Evolutionary conservation across 768 basidiomycete species (phyloP).

Genomic region (Mycena pura): DNA sequence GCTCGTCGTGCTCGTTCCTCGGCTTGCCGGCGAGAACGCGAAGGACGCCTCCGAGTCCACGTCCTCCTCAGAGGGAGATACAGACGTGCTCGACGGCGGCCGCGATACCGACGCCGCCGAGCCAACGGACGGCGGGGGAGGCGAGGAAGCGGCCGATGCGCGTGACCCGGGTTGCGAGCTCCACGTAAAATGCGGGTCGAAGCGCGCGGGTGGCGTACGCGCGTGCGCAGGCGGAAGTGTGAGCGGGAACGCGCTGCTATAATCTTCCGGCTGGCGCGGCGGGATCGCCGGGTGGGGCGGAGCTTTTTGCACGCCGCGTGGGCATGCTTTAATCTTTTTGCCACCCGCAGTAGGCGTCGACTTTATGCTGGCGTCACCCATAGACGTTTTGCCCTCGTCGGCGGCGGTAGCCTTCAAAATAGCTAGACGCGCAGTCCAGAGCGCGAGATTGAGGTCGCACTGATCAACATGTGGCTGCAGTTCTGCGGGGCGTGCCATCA

Average conservation of each 20-base stretch:
- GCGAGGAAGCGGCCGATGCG: slow-evolving; percentile 3
- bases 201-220: slow-evolving; percentile 10
- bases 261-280: slow-evolving; percentile 55
- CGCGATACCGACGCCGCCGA: slow-evolving; percentile 7
- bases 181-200: neutral
- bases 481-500: slow-evolving; percentile 61
- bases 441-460: slow-evolving; percentile 70
- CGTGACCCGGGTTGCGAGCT: slow-evolving; percentile 12
- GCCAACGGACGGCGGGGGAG: slow-evolving; percentile 16
- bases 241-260: slow-evolving; percentile 43
- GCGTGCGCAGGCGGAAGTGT: slow-evolving; percentile 41
- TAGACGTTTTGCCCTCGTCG: too few species aligned
- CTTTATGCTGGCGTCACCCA: neutral
- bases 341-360: too few species aligned
- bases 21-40: slow-evolving; percentile 29
- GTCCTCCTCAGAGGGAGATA: slow-evolving; percentile 4
- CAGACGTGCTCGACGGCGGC: slow-evolving; percentile 12
- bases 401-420: slow-evolving; percentile 48
- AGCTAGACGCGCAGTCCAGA: slow-evolving; percentile 66
- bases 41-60: slow-evolving; percentile 28
- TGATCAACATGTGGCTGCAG: slow-evolving; percentile 70
- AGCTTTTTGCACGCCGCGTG: too few species aligned
- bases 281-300: neutral
- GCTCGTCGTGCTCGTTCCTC: slow-evolving; percentile 29
- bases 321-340: too few species aligned